Evolutionary conservation across 139 green algal species (phyloP), one percentile per base, ranked within the genome.

Genomic region (Volvox reticuliferus): DNA sequence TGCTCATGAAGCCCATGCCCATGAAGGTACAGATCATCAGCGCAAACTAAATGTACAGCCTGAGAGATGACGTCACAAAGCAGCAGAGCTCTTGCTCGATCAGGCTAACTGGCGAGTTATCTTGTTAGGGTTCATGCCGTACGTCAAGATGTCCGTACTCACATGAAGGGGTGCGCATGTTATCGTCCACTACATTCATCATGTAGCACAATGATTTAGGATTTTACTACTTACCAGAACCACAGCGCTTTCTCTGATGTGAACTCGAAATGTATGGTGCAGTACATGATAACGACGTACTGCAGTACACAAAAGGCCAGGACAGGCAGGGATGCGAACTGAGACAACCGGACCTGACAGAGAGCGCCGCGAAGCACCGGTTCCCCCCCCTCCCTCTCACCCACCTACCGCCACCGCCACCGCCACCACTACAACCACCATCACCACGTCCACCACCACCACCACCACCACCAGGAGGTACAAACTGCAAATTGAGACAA

Each of bases 221-320:
- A 19, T 69, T 19, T 69, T 17, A 19, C 14, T 36, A 81, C 67
- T 81, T 36, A 89, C 67, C 86, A 91, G 86, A 84, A 91, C 86
- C 86, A 84, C 32, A 68, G 17, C 55, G 22, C 22, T 75, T 91
- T 85, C 36, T 28, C 61, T 1, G 0, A 18, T 1, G 20, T 30
- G 75, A 86, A 91, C 81, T 91, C 80, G 37, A 96, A 96, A 9
- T 79, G 77, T 20, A 95, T 81, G 83, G 93, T 95, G 73, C 12
- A 86, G 88, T 96, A 96, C 50, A 81, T 80, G 33, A 95, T 92
- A 26, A 91, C 24, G 28, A 82, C 79, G 91, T 93, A 96, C 77
- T 80, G 73, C 73, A 30, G 17, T 35, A 20, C 17, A 69, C 62
- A 19, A 19, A 17, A 69, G 19, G 62, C 62, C 17, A 19, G 62